Evolutionary conservation across 2,329 filamentous ascomycete genomes (phyloP), one percentile per base, ranked within the genome.

Genomic region (Botryotinia convoluta): DNA sequence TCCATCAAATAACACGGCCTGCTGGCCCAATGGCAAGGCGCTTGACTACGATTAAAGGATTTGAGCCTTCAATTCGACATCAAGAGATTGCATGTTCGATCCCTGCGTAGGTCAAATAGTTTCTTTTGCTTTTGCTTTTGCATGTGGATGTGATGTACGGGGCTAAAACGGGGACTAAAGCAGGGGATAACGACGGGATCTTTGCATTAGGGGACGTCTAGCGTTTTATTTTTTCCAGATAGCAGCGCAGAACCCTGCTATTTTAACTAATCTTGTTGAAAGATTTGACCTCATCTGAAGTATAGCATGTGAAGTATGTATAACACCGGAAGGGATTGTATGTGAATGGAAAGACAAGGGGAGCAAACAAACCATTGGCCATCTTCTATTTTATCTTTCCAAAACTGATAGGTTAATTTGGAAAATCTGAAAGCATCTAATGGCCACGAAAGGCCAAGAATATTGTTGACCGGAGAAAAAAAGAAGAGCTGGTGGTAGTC

Each of bases 41-140:
- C 82, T 83, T 84, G 83, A 84, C 83, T 84, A 84, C 83, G 83
- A 83, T 26, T 35, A 29, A 20, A 29, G 45, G 26, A 16, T 12
- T 16, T 0, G 0, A 14, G 29, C 45, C 60, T 10, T 7, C n/a
- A 29, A n/a, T 4, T 39, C 16, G 63, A 4, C 1, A 84, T 84
- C 83, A 84, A 83, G 82, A 84, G 83, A 84, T 83, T 84, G 82
- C 81, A 83, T 82, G 83, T 84, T 84, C 83, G 82, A 84, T 72
- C 75, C 77, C 77, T 79, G 77, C 77, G 75, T 77, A 75, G 77
- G 77, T 78, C 77, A 77, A 12, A 22, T n/a, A n/a, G n/a, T 26
- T 9, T 29, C 2, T 68, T 68, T 64, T 45, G 57, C 57, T 9
- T 45, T n/a, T n/a, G n/a, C n/a, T n/a, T 44, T 32, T 22, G 4